These are phyloP conservation scores for Sabuloglossum arenarium DNA, from an alignment of 495 filamentous ascomycete genomes.

Conservation along the genomic window DNA sequence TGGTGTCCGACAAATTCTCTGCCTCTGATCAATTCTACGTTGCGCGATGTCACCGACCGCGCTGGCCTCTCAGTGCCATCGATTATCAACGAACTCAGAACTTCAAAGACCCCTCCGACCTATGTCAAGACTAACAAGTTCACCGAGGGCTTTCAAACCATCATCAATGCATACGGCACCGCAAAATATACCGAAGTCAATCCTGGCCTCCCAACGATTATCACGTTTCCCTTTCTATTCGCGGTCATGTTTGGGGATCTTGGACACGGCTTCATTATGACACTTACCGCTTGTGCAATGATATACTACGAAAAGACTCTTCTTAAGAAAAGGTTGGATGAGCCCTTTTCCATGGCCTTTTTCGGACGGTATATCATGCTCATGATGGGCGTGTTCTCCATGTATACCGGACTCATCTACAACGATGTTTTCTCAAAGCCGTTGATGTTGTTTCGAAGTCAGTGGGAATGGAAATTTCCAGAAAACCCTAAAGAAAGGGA, in stretches of 20 bases:
- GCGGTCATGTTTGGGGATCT: conserved; percentile 99
- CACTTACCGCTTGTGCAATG: conserved; percentile 61
- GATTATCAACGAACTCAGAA: conserved; percentile 91
- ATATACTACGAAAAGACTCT: conserved; percentile 87
- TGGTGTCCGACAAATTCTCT: conserved; percentile 90
- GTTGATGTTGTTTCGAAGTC: conserved; percentile 66
- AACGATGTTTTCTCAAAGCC: conserved; percentile 94
- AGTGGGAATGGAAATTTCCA: conserved; percentile 81
- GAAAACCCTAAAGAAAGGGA: conserved; percentile 36
- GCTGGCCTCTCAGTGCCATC: conserved; percentile 88
- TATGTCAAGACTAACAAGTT: conserved; percentile 96
- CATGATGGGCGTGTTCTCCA: conserved; percentile 91
- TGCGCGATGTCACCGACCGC: conserved; percentile 90
- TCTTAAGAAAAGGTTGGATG: conserved; percentile 63
- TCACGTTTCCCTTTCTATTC: conserved; percentile 96
- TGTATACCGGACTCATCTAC: conserved; percentile 94
- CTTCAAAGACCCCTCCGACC: conserved; percentile 90
- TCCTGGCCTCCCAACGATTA: conserved; percentile 78
- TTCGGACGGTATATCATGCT: conserved; percentile 97
- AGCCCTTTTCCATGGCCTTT: conserved; percentile 93
- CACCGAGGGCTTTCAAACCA: conserved; percentile 94
- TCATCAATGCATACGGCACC: conserved; percentile 94
- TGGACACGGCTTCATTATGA: conserved; percentile 79
- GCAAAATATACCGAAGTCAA: conserved; percentile 96
- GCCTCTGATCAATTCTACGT: conserved; percentile 77